These are phyloP conservation scores for Trapa incisa DNA, from an alignment of 345 rosid genomes.

Conservation along the genomic window DNA sequence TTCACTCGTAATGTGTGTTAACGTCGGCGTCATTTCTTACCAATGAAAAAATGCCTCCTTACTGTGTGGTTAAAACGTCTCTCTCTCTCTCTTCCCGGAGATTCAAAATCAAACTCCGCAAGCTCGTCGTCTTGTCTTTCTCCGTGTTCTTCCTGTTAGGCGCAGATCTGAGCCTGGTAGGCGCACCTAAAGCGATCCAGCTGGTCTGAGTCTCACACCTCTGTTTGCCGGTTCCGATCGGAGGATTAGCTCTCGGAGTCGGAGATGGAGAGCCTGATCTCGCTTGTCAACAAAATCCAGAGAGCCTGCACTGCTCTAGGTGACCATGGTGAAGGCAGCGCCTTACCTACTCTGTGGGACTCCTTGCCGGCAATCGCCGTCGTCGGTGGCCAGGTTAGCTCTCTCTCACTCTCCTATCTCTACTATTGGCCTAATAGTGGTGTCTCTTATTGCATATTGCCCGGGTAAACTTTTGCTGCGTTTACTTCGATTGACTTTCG, in stretches of 20 bases:
- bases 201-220: constrained; percentile 11
- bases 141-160: no score
- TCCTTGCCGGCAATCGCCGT: constrained; percentile 93
- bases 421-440: neutral
- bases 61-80: no score
- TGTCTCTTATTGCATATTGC: neutral
- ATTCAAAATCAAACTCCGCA: constrained; percentile 7
- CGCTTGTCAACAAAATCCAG: constrained; percentile 89
- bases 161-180: neutral
- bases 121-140: constrained; percentile 3
- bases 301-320: constrained; percentile 99
- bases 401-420: constrained; percentile 8
- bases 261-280: constrained; percentile 80
- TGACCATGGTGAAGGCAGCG: constrained; percentile 81
- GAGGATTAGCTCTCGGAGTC: neutral
- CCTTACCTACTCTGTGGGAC: constrained; percentile 97
- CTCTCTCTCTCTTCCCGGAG: constrained; percentile 2
- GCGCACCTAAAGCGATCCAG: neutral
- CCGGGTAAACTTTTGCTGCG: neutral
- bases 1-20: no score
- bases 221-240: constrained; percentile 13
- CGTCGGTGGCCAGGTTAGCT: constrained; percentile 93
- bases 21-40: no score
- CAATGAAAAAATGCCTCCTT: no score
- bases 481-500: constrained; percentile 6